phyloP scores from a whole-genome alignment of 805 yeast genomes.

The Pichia nanzhaoensis region DNA sequence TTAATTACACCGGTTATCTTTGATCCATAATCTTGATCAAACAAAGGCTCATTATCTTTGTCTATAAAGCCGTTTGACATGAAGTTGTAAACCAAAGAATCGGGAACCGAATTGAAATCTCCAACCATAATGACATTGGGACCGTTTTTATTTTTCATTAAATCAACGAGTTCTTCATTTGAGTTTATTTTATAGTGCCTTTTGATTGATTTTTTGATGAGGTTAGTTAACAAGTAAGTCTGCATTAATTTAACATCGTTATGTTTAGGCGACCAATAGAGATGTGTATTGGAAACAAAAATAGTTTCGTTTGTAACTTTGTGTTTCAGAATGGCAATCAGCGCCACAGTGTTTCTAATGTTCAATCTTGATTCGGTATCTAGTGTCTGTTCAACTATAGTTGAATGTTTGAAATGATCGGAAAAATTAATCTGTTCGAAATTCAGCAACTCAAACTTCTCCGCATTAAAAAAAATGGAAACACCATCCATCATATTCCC shows the following conservation, averaged over 20 bases:
- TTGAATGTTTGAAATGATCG: conserved; percentile 22
- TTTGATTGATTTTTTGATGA: conserved; percentile 26
- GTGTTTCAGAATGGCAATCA: conserved; percentile 44
- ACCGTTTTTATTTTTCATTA: conserved; percentile 12
- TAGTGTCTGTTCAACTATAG: conserved; percentile 28
- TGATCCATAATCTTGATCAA: conserved; percentile 16
- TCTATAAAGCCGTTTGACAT: conserved; percentile 27
- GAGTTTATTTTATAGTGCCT: conserved; percentile 12
- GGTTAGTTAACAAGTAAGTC: conserved; percentile 37
- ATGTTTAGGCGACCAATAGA: conserved; percentile 50
- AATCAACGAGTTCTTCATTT: conserved; percentile 6
- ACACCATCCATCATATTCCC: conserved; percentile 53
- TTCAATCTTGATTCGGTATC: conserved; percentile 33
- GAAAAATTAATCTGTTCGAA: conserved; percentile 30
- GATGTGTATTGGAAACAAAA: conserved; percentile 51
- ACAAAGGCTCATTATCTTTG: conserved; percentile 15
- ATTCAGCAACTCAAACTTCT: conserved; percentile 38
- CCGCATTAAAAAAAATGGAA: conserved; percentile 44
- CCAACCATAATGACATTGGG: conserved; percentile 43
- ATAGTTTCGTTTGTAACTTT: conserved; percentile 33
- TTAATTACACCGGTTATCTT: conserved; percentile 7
- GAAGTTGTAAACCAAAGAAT: conserved; percentile 43
- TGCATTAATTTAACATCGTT: conserved; percentile 51
- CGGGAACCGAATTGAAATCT: conserved; percentile 48
- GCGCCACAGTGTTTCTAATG: conserved; percentile 50